phyloP scores from a whole-genome alignment of 257 asterid genomes.

The Capsicum chinense region DNA sequence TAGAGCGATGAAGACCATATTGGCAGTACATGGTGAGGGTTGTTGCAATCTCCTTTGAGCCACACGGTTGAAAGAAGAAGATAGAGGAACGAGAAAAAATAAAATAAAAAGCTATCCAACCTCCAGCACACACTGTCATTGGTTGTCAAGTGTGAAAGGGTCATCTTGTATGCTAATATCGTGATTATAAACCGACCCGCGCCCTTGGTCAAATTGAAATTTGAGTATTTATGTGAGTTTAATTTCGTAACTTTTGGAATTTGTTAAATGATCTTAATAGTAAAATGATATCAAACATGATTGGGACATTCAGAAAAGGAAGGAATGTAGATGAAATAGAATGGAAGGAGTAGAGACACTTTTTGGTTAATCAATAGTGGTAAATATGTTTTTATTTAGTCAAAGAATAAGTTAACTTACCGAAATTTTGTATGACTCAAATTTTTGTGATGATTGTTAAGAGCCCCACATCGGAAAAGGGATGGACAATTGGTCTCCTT shows the following conservation, averaged over 20 bases:
- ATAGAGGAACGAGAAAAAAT: background rate
- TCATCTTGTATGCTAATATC: too few species aligned
- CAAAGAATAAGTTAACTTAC: background rate
- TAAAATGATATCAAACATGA: conserved; percentile 1
- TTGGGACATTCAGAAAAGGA: background rate
- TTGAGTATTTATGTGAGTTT: background rate
- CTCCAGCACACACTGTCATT: too few species aligned
- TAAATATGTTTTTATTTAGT: background rate
- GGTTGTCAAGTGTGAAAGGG: too few species aligned
- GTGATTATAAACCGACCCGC: too few species aligned
- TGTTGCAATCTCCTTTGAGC: background rate
- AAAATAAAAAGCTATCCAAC: too few species aligned
- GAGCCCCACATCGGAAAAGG: too few species aligned
- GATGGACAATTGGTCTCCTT: too few species aligned
- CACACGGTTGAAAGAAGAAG: background rate
- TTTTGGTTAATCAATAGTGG: conserved; percentile 9
- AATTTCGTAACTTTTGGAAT: background rate
- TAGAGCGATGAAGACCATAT: background rate
- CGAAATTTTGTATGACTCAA: background rate
- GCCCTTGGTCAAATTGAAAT: background rate
- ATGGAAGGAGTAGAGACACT: background rate
- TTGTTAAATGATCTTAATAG: background rate
- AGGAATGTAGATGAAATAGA: background rate
- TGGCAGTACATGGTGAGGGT: background rate
- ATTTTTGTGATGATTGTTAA: background rate